Conservation (phyloP, 2,329 filamentous ascomycete genomes). For the Aspergillus carbonarius region DNA sequence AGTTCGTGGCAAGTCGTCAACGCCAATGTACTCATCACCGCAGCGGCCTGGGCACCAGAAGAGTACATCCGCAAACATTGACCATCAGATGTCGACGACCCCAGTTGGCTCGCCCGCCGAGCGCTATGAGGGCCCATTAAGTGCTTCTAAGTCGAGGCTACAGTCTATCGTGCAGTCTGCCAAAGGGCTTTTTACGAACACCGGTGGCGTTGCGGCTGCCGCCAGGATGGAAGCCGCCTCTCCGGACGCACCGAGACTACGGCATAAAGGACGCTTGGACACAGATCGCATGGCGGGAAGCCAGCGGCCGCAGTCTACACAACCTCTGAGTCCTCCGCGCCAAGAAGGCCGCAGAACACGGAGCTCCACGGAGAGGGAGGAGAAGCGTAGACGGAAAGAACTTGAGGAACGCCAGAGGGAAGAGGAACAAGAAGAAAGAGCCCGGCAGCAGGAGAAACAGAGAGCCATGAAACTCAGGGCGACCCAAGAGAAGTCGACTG, state of each 20-base stretch:
- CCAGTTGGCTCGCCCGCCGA: slow-evolving; percentile 56
- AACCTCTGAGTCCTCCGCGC: slow-evolving; percentile 32
- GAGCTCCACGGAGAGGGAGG: slow-evolving; percentile 58
- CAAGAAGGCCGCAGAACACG: slow-evolving; percentile 52
- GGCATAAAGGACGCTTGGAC: slow-evolving; percentile 29
- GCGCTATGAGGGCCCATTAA: slow-evolving; percentile 74
- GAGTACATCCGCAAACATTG: slow-evolving; percentile 58
- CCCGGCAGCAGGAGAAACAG: slow-evolving; percentile 34
- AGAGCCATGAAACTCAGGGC: slow-evolving; percentile 32
- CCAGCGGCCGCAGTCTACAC: slow-evolving; percentile 21
- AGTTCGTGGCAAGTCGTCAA: slow-evolving; percentile 64
- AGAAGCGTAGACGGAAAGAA: slow-evolving; percentile 38
- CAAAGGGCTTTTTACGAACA: slow-evolving; percentile 80
- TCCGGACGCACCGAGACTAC: slow-evolving; percentile 35
- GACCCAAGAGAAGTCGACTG: slow-evolving; percentile 31
- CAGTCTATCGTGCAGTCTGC: slow-evolving; percentile 89
- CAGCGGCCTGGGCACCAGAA: slow-evolving; percentile 56
- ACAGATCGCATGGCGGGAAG: slow-evolving; percentile 21
- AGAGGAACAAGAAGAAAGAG: slow-evolving; percentile 31
- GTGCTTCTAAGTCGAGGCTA: slow-evolving; percentile 88
- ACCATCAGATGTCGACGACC: slow-evolving; percentile 55
- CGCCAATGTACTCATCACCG: slow-evolving; percentile 58
- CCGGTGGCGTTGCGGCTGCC: slow-evolving; percentile 58
- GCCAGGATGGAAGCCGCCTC: slow-evolving; percentile 57
- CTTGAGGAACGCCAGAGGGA: slow-evolving; percentile 35